phyloP scores from a whole-genome alignment of 108 stramenopile species.

The Nitzschia sp. region DNA sequence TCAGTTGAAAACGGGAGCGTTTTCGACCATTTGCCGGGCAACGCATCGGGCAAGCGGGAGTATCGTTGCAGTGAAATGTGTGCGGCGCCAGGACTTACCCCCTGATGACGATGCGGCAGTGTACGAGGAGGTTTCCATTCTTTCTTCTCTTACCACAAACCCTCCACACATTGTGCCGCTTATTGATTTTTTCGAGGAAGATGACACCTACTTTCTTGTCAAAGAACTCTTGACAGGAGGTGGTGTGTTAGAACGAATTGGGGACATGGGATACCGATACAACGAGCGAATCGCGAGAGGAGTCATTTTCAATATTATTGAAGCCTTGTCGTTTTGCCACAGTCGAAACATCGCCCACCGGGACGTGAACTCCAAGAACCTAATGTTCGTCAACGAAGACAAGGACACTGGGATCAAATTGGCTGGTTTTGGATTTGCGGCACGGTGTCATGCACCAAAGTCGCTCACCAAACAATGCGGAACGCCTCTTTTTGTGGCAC shows the following conservation, averaged over 20 bases:
- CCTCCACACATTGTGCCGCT: conserved; percentile 86
- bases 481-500: conserved; percentile 91
- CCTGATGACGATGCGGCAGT: conserved; percentile 73
- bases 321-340: conserved; percentile 70
- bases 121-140: conserved; percentile 80
- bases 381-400: conserved; percentile 67
- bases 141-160: conserved; percentile 45
- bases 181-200: conserved; percentile 86
- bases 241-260: conserved; percentile 86
- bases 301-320: conserved; percentile 65
- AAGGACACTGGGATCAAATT: conserved; percentile 73
- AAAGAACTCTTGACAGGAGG: conserved; percentile 86
- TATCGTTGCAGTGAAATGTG: conserved; percentile 77
- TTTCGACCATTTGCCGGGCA: conserved; percentile 75
- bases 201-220: conserved; percentile 71
- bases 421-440: conserved; percentile 88
- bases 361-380: conserved; percentile 88
- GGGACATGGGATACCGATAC: conserved; percentile 62
- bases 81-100: conserved; percentile 58
- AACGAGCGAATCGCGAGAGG: conserved; percentile 76
- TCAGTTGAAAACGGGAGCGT: conserved; percentile 76
- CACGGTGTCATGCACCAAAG: conserved; percentile 58
- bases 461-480: conserved; percentile 81
- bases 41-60: conserved; percentile 73
- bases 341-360: conserved; percentile 66